Evolutionary conservation across 345 rosid species (phyloP), one percentile per base, ranked within the genome.

Genomic region (Cochlearia excelsa): DNA sequence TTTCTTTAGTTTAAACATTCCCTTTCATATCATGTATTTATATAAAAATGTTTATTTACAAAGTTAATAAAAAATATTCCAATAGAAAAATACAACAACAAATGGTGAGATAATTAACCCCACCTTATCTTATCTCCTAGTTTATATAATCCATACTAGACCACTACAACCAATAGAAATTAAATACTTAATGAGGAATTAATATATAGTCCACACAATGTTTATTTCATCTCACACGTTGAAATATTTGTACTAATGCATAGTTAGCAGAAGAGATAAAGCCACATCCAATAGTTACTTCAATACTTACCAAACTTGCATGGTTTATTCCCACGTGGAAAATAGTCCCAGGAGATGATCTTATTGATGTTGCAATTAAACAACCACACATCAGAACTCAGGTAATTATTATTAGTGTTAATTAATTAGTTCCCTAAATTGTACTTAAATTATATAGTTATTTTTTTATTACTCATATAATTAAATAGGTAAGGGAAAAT

Each of bases 241-340:
- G 23, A 16, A 16, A 16, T 16, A 16, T 16, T 16, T 16, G 23
- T 16, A 16, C 23, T 16, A 16, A 16, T 16, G 23, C 23, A 16
- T 16, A 93, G 96, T 73, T 92, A 46, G 87, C 96, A 10, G 82
- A 86, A 4, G 86, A 79, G 29, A 27, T 83, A 68, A 86, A 33
- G 74, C 95, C 93, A 30, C 72, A 69, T 74, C 75, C 76, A 31
- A 0, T 78, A 1, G 76, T 84, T 23, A 58, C 72, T 11, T 50
- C 35, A 30, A 47, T 80, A 46, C 77, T 92, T 45, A 43, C 26
- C n/a, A 75, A 75, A 67, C 80, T 88, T 23, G 37, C 48, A 57
- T 45, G 43, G 44, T 2, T 72, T 56, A 69, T 86, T 42, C 98
- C 98, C n/a, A 79, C 85, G 1, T 86, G 95, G 98, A 84, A 66